These are phyloP conservation scores for Malus hybrid DNA, from an alignment of 331 rosid species.

Conservation along the genomic window DNA sequence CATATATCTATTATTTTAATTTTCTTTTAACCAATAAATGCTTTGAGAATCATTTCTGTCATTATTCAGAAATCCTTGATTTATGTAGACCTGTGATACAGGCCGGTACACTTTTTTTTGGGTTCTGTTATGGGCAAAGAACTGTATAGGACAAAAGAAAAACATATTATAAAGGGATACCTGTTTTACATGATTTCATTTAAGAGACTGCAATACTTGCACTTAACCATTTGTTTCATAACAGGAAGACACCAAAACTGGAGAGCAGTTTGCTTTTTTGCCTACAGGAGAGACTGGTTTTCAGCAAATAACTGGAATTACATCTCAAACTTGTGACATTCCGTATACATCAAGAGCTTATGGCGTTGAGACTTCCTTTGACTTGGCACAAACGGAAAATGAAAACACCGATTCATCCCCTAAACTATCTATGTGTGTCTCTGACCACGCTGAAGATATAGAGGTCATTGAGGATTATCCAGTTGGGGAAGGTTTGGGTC, in stretches of 20 bases:
- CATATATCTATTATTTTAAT: too few species aligned
- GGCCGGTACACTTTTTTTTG: not conserved
- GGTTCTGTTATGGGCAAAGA: not conserved
- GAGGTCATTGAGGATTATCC: constrained; percentile 34
- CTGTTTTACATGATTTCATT: not conserved
- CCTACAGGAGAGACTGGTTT: constrained; percentile 39
- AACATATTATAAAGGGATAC: not conserved
- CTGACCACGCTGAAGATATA: constrained; percentile 41
- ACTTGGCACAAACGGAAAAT: constrained; percentile 25
- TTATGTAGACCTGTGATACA: not conserved
- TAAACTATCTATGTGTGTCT: constrained; percentile 16
- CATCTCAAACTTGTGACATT: constrained; percentile 47
- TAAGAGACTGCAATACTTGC: constrained; percentile 14
- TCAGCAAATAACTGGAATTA: constrained; percentile 45
- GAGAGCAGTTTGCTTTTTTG: constrained; percentile 49
- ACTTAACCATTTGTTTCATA: not conserved
- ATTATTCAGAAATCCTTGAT: not conserved
- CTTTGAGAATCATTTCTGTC: not conserved
- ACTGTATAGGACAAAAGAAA: not conserved
- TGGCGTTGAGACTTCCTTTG: constrained; percentile 27
- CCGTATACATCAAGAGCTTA: constrained; percentile 32
- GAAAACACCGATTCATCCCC: constrained; percentile 26
- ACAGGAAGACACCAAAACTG: constrained; percentile 59
- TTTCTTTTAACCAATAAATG: not conserved
- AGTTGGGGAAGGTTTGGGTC: constrained; percentile 25